Base-by-base conservation (phyloP, 371 early-diverging fungal genomes). In the Mortierella sp. region DNA sequence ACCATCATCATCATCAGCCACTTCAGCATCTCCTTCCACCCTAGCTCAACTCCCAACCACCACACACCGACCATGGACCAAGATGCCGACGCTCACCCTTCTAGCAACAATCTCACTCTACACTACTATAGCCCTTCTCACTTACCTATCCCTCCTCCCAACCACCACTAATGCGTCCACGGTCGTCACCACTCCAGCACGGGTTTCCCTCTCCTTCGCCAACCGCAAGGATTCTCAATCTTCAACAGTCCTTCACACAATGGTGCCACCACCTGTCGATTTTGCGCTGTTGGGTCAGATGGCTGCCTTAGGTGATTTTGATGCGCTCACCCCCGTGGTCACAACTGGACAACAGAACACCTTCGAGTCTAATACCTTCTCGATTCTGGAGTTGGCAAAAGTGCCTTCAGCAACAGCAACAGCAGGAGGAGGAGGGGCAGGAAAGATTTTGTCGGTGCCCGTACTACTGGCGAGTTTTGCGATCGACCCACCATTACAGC, bases 251-350 rank as follows among this genome's bases (percentile, higher is more conserved):
- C 56, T 63, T 2, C 51, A 70, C 10, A 48, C 78, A 11, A 72
- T 58, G 51, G 24, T 71, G 0, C 54, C 81, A 16, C 81, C 84
- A 29, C 84, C 84, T 4, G 60, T 85, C 10, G 85, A 85, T 58
- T 79, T 85, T 78, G 14, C 56, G 0, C 29, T 56, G 18, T 54
- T 85, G 44, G 85, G 85, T 11, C 85, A 78, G 44, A 82, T 85
- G 74, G 82, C 85, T 14, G 44, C 81, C n/a, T 70, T 85, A 21
- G 85, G 85, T 2, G 82, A 85, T 6, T 85, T 85, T 68, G 85
- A 85, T 46, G 85, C 76, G 3, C 29, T 85, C 27, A 81, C 85
- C 12, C 85, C 85, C 7, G 74, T 85, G 12, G 48, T 81, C 32
- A 49, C 82, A 4, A 48, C 32, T 21, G 75, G 72, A 11, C 85